Evolutionary conservation across 129 eudicot species (phyloP).

Genomic region (Pulicaria dysenterica): DNA sequence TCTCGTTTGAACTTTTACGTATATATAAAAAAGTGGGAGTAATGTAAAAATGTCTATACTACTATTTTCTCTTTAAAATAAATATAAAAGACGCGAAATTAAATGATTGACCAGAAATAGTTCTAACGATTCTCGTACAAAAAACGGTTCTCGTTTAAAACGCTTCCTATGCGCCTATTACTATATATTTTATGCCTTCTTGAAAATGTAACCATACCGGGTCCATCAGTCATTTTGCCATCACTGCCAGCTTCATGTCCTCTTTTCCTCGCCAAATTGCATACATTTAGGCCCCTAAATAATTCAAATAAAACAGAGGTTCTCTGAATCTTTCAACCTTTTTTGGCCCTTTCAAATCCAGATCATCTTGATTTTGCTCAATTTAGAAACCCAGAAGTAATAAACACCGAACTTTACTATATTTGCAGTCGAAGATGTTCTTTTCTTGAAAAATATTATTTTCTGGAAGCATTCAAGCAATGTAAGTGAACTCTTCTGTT

Average conservation of each 20-base stretch:
- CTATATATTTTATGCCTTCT: neutral
- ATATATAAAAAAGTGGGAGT: no score
- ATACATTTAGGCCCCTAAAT: constrained; percentile 25
- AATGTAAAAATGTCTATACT: no score
- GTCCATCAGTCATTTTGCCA: constrained; percentile 31
- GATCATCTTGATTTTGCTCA: constrained; percentile 20
- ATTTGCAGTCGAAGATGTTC: constrained; percentile 4
- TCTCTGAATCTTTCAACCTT: constrained; percentile 7
- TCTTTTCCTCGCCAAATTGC: constrained; percentile 25
- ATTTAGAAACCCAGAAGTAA: constrained; percentile 14
- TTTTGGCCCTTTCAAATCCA: constrained; percentile 21
- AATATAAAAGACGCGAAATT: no score
- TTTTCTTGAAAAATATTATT: constrained; percentile 19
- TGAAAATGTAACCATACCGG: constrained; percentile 8
- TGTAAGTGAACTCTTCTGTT: constrained; percentile 28
- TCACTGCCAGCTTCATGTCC: constrained; percentile 33
- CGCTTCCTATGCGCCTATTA: no score
- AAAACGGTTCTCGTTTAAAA: no score
- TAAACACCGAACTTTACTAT: constrained; percentile 18
- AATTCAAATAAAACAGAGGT: constrained; percentile 14
- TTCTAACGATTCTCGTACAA: no score
- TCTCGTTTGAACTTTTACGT: no score
- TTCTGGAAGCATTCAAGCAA: constrained; percentile 22
- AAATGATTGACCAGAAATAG: no score
- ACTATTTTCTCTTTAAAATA: no score